Evolutionary conservation across 768 basidiomycete genomes (phyloP).

Genomic region (Glaciozyma antarctica): DNA sequence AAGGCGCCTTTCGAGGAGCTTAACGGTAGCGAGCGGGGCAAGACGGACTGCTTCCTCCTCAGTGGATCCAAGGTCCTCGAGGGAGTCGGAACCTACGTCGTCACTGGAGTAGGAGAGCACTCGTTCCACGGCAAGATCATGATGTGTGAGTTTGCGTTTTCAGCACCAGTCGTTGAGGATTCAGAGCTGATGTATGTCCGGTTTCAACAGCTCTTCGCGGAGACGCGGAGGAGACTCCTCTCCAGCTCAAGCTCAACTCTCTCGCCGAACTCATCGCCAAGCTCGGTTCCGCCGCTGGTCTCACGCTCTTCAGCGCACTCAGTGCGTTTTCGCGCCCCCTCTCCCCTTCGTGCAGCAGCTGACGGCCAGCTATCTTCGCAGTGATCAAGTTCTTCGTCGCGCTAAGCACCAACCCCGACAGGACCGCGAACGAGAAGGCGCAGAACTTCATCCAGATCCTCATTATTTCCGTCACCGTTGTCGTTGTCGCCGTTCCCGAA

Average conservation of each 20-base stretch:
- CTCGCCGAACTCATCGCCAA: constrained; percentile 96
- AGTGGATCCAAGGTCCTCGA: constrained; percentile 88
- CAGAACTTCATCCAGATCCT: constrained; percentile 84
- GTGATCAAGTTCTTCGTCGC: constrained; percentile 71
- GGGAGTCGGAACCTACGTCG: constrained; percentile 84
- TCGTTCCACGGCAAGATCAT: constrained; percentile 95
- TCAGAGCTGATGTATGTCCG: constrained; percentile 11
- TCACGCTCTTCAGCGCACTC: constrained; percentile 66
- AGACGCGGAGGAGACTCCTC: constrained; percentile 54
- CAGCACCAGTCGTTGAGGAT: background rate
- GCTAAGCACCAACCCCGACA: constrained; percentile 55
- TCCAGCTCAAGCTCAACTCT: constrained; percentile 83
- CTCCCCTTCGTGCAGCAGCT: background rate
- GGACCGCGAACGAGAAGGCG: constrained; percentile 70
- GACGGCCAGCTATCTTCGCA: background rate
- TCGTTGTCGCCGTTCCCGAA: constrained; percentile 82
- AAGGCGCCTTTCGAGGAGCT: constrained; percentile 66
- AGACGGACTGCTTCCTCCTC: constrained; percentile 84
- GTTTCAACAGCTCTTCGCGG: constrained; percentile 13
- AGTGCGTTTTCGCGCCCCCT: constrained; percentile 40
- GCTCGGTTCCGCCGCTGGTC: constrained; percentile 69
- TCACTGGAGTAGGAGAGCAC: constrained; percentile 82
- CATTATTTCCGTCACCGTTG: constrained; percentile 75
- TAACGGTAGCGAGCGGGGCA: constrained; percentile 40
- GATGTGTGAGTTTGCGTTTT: constrained; percentile 60